Conservation (phyloP, 2,329 filamentous ascomycete genomes). For the Verruconis gallopava region DNA sequence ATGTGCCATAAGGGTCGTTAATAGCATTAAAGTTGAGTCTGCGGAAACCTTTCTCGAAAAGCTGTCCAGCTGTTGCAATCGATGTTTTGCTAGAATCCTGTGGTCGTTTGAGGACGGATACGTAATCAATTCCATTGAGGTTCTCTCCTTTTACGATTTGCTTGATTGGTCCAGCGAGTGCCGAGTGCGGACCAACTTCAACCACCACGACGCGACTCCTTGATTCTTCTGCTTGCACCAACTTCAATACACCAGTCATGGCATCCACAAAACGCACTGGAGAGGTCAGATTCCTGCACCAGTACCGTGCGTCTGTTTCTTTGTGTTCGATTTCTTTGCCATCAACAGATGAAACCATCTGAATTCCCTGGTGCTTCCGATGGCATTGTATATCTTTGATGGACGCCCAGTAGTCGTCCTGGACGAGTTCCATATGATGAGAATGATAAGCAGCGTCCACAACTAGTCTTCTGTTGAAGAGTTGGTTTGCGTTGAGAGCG, state of each 20-base stretch:
- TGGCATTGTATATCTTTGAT: neutral
- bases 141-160: conserved; percentile 15
- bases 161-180: conserved; percentile 20
- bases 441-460: conserved; percentile 21
- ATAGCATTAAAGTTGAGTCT: neutral
- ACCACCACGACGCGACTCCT: conserved; percentile 12
- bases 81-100: neutral
- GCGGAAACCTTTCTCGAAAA: too few relatives aligned
- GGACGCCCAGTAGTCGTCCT: conserved; percentile 14
- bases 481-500: conserved; percentile 11
- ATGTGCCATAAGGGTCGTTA: neutral
- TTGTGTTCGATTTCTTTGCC: neutral
- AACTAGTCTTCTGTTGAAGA: conserved; percentile 11
- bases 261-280: conserved; percentile 6
- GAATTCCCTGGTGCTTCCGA: neutral
- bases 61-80: neutral
- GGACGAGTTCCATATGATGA: conserved; percentile 15
- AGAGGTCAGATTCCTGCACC: neutral
- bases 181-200: conserved; percentile 26
- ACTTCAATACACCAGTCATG: neutral
- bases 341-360: neutral
- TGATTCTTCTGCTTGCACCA: neutral
- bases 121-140: neutral
- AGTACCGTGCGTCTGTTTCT: neutral
- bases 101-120: neutral